Evolutionary conservation across 2,329 filamentous ascomycete species (phyloP).

Genomic region (Fusarium sp.): DNA sequence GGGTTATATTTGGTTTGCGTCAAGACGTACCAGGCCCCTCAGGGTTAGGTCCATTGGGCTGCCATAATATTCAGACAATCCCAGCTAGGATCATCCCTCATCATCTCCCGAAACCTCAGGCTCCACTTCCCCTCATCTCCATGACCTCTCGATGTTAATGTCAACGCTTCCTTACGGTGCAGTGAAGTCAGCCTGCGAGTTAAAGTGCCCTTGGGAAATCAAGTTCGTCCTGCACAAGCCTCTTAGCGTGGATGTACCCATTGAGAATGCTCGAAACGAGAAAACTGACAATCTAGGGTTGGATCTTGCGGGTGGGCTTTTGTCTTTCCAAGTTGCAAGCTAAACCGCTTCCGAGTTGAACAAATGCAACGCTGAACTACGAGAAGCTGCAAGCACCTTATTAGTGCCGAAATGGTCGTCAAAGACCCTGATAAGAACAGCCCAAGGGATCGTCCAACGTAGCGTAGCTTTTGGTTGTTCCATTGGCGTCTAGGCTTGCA

Average conservation of each 20-base stretch:
- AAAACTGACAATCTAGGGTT: slow-evolving; percentile 24
- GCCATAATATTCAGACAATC: slow-evolving; percentile 35
- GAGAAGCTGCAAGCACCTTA: slow-evolving; percentile 29
- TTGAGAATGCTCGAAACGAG: slow-evolving; percentile 20
- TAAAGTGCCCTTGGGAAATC: slow-evolving; percentile 6
- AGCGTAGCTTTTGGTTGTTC: slow-evolving; percentile 15
- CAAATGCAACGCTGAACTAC: slow-evolving; percentile 29
- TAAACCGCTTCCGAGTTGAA: slow-evolving; percentile 32
- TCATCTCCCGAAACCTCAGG: slow-evolving; percentile 21
- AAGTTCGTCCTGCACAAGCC: slow-evolving; percentile 11
- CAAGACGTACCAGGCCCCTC: too few relatives aligned
- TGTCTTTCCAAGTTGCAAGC: slow-evolving; percentile 13
- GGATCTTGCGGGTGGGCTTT: slow-evolving; percentile 16
- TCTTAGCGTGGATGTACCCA: slow-evolving; percentile 17
- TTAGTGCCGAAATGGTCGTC: slow-evolving; percentile 28
- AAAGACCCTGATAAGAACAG: slow-evolving; percentile 33
- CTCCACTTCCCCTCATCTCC: slow-evolving; percentile 43
- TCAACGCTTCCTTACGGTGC: neutral
- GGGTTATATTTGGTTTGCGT: too few relatives aligned
- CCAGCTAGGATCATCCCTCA: slow-evolving; percentile 32
- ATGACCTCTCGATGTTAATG: slow-evolving; percentile 8
- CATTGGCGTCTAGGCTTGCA: slow-evolving; percentile 14
- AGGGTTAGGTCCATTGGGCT: slow-evolving; percentile 4
- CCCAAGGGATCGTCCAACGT: slow-evolving; percentile 29
- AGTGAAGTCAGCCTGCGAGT: slow-evolving; percentile 24